Evolutionary conservation across 345 rosid genomes (phyloP).

Genomic region (Punica granatum): DNA sequence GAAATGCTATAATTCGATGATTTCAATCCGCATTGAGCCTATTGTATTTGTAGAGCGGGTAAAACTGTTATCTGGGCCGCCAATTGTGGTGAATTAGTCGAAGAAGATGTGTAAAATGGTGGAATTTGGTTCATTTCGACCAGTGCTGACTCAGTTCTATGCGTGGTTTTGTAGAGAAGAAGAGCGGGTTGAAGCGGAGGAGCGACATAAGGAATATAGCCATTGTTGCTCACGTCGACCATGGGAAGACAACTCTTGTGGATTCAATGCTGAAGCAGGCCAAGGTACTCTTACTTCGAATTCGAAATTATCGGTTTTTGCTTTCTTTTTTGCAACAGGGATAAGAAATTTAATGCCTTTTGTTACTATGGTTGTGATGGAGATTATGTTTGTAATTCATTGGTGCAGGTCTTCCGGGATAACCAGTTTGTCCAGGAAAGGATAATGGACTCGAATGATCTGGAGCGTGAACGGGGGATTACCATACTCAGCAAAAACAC

Average conservation of each 20-base stretch:
- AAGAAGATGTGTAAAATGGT: neutral
- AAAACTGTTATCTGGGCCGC: neutral
- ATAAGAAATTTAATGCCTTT: neutral
- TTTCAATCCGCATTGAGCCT: neutral
- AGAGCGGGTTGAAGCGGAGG: conserved; percentile 68
- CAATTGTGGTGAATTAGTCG: neutral
- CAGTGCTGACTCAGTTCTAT: neutral
- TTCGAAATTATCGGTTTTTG: neutral
- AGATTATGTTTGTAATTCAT: neutral
- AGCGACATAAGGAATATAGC: conserved; percentile 82
- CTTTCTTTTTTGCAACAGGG: neutral
- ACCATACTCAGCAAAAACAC: conserved; percentile 96
- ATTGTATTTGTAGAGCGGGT: neutral
- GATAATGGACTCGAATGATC: conserved; percentile 96
- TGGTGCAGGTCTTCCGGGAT: conserved; percentile 82
- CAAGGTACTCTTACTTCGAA: conserved; percentile 41
- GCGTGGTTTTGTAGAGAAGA: conserved; percentile 41
- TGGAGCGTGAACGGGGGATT: conserved; percentile 96
- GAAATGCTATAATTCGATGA: neutral
- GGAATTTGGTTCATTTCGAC: neutral
- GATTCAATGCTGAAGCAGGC: conserved; percentile 96
- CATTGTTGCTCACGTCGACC: conserved; percentile 96
- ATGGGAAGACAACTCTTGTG: conserved; percentile 94
- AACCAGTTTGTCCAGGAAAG: conserved; percentile 85
- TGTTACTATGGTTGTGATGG: neutral